Percentiles rank a stretch among this genome's conserved stretches.
phyloP scores from a whole-genome alignment of 345 rosid genomes.

The Eucalyptus erythrocorys region DNA sequence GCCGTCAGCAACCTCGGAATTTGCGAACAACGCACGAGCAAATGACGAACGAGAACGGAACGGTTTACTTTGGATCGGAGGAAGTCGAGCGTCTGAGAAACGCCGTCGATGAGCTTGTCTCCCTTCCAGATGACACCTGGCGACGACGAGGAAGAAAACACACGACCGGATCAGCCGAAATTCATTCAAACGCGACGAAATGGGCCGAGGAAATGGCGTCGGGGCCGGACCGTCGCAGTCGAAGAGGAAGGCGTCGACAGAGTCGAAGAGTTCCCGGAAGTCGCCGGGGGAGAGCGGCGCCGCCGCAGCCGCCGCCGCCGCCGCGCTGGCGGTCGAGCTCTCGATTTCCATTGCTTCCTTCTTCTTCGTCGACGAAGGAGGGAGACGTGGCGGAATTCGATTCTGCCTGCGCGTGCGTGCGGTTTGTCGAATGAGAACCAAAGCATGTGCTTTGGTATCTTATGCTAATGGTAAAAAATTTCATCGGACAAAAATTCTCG shows the following conservation, averaged over 20 bases:
- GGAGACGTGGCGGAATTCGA: background rate
- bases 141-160: background rate
- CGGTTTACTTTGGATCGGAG: conserved; percentile 55
- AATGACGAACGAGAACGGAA: background rate
- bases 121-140: conserved; percentile 97
- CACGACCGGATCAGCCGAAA: background rate
- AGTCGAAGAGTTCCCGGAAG: conserved; percentile 9
- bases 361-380: background rate
- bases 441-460: background rate
- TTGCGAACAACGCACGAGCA: background rate
- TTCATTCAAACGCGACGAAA: background rate
- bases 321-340: background rate
- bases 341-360: background rate
- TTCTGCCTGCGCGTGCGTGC: background rate
- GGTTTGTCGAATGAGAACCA: background rate
- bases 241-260: conserved; percentile 37
- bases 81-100: conserved; percentile 40
- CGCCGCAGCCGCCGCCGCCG: background rate
- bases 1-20: background rate
- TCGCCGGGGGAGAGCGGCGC: conserved; percentile 10
- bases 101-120: conserved; percentile 69
- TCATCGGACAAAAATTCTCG: background rate
- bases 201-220: background rate
- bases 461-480: background rate
- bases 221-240: conserved; percentile 22